These are phyloP conservation scores for Calonectria leucothoes DNA, from an alignment of 2,329 filamentous ascomycete genomes.

Conservation along the genomic window DNA sequence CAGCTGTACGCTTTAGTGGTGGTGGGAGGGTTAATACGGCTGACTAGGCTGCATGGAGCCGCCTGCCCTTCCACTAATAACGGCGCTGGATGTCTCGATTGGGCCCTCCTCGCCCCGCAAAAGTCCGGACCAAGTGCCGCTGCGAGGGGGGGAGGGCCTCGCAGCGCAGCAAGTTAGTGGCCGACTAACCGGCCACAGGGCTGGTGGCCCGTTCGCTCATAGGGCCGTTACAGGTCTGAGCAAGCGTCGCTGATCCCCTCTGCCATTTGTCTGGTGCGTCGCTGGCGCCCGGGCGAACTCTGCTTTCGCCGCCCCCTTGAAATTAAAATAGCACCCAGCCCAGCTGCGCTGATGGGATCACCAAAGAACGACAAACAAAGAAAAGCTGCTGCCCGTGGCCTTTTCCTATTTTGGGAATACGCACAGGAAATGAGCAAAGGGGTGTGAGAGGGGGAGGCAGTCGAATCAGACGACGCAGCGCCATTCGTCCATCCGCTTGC, in stretches of 20 bases:
- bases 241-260: not conserved
- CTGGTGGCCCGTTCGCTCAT: conserved; percentile 3
- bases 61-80: conserved; percentile 7
- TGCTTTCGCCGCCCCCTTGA: conserved; percentile 1
- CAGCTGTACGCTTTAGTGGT: not conserved
- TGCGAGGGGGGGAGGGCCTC: not conserved
- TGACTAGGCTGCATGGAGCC: conserved; percentile 1
- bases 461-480: not conserved
- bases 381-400: not conserved
- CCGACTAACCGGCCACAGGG: not conserved
- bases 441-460: not conserved
- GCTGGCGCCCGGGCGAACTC: not conserved
- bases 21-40: not conserved
- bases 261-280: not conserved
- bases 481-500: not conserved
- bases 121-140: not conserved
- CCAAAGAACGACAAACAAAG: not conserved
- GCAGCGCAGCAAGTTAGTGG: not conserved
- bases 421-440: not conserved
- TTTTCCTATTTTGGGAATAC: not conserved
- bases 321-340: conserved; percentile 8
- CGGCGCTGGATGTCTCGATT: not conserved
- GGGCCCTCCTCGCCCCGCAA: not conserved
- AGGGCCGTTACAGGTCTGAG: not conserved
- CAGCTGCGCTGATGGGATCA: not conserved